Evolutionary conservation across 805 yeast species (phyloP), one percentile per base, ranked within the genome.

Genomic region (Candida germanica): DNA sequence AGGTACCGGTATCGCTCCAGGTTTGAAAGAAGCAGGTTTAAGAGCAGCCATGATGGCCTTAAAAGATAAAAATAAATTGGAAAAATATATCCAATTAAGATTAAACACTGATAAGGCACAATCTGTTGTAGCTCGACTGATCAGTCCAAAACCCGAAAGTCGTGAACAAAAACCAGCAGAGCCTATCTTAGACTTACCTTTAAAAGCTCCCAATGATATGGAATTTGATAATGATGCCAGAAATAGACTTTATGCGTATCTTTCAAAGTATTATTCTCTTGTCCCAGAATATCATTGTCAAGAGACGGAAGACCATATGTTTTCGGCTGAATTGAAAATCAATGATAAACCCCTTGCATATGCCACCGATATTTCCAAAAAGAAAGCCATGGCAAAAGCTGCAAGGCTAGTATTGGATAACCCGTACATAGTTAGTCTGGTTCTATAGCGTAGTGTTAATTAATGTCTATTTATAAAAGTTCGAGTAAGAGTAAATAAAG

Each of bases 31-130:
- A 19, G 98, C 97, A 0, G 93, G 96, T 0, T 58, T 77, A 15
- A 66, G 82, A 37, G 96, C 97, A 0, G 98, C 98, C 0, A 82
- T 81, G 80, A 65, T 69, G 34, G 96, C 91, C 0, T 62, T 91
- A 30, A 59, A 63, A 8, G 78, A 86, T 43, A 73, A 72, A 28
- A 64, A 63, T 0, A 39, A 77, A 20, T 65, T 87, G 31, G 89
- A 83, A 42, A 80, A 80, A 49, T 86, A 75, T 53, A 76, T 78
- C 10, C 66, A 68, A 26, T 41, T 70, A 14, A 65, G 95, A 42
- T 38, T 50, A n/a, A 45, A 44, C 13, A 43, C 54, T 29, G 57
- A 56, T 35, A 38, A 35, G n/a, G 5, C 36, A 5, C 38, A 35
- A 13, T 28, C 39, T 5, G 25, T 32, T 4, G 40, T 43, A 2